Evolutionary conservation across 2,329 filamentous ascomycete species (phyloP), one percentile per base, ranked within the genome.

Genomic region (Fusarium austroafricanum): DNA sequence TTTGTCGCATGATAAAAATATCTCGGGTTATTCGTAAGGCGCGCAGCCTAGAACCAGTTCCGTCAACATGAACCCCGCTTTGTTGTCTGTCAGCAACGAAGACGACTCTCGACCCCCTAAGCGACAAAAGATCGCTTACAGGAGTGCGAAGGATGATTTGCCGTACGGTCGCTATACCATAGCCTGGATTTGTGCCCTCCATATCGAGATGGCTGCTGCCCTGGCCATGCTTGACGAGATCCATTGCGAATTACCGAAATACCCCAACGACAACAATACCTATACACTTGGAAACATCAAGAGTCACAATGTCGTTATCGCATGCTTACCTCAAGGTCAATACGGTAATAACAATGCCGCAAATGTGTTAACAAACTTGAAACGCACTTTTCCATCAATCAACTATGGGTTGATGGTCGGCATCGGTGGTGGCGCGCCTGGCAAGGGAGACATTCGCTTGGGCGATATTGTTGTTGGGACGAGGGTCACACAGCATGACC

Each of bases 301-400:
- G 1, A 9, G 50, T 0, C 75, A 76, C 18, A 66, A 75, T 2
- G 15, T 76, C 2, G 75, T 71, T 10, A 67, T 77, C 26, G 72
- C 72, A 0, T 75, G 74, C 7, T 33, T 77, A 2, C 75, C 49
- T 0, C 5, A 15, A 4, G 17, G 43, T 1, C 55, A 69, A 1
- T 75, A 75, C 5, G 74, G 75, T 0, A 71, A 53, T 0, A 74
- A 68, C 17, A 73, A 71, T 9, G 74, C 75, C 0, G 66, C 74
- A 0, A 71, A 23, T 1, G 74, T 76, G 0, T 11, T 68, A 82
- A 65, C 45, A 0, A 23, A 70, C 3, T 0, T 71, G 5, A 23
- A n/a, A 5, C 37, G 55, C 1, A 84, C 90, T 23, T 88, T 81
- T 64, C 85, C 52, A 5, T 62, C 0, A n/a, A n/a, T n/a, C n/a